These are phyloP conservation scores for Sistotremastrum niveocremeum DNA, from an alignment of 768 basidiomycete species.

Conservation along the genomic window DNA sequence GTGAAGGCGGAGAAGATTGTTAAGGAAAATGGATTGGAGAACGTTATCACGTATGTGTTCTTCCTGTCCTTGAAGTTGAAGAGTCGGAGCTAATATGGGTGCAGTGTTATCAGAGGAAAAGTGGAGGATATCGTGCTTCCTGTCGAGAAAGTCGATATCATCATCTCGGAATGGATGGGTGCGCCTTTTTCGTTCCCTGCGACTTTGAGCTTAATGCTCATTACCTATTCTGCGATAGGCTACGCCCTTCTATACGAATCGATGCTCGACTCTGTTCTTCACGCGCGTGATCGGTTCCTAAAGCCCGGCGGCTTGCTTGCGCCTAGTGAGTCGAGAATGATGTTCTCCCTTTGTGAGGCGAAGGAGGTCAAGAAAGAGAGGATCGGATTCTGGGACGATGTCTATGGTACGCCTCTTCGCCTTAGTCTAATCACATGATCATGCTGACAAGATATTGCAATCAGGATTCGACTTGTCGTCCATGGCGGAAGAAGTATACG, in stretches of 20 bases:
- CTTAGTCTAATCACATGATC: no score
- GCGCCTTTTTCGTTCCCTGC: no score
- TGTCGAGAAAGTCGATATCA: constrained; percentile 74
- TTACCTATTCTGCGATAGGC: constrained; percentile 12
- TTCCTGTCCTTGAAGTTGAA: background rate
- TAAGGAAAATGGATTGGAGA: constrained; percentile 41
- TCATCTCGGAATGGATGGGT: constrained; percentile 97
- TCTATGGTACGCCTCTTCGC: constrained; percentile 53
- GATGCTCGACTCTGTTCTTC: constrained; percentile 92
- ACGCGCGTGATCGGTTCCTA: constrained; percentile 79
- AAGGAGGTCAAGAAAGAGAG: constrained; percentile 66
- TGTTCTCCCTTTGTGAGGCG: constrained; percentile 72
- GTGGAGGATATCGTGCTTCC: constrained; percentile 79
- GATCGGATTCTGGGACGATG: constrained; percentile 78
- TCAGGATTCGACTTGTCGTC: constrained; percentile 58
- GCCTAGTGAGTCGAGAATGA: constrained; percentile 79
- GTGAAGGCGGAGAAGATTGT: constrained; percentile 68
- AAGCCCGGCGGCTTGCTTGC: constrained; percentile 71
- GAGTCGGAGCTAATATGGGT: background rate
- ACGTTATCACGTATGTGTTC: constrained; percentile 45
- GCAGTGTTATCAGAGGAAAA: constrained; percentile 64
- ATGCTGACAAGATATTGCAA: no score
- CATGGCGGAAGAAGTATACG: constrained; percentile 64
- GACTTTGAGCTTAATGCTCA: no score
- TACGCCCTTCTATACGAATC: constrained; percentile 87